Conservation (phyloP, 2,329 filamentous ascomycete species). For the Paramyrothecium roridum region DNA sequence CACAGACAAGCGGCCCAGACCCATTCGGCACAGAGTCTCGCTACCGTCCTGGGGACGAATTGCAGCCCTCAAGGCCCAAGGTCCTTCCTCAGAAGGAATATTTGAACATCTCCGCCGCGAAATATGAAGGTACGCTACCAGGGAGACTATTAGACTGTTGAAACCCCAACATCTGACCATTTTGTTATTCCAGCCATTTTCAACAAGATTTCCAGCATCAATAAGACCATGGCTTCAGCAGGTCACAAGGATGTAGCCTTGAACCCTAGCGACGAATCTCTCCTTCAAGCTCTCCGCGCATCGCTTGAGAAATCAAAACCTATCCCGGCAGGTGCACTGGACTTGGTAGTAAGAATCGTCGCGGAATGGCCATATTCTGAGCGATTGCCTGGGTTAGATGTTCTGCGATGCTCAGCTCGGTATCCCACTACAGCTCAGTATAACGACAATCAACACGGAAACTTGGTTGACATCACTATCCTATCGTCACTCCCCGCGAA, state of each 20-base stretch:
- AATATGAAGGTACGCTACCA: conserved; percentile 52
- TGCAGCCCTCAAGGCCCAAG: conserved; percentile 45
- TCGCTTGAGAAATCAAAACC: conserved; percentile 59
- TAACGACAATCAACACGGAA: conserved; percentile 47
- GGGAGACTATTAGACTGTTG: no score
- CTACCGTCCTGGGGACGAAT: conserved; percentile 64
- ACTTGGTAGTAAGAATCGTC: conserved; percentile 67
- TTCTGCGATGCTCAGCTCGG: conserved; percentile 78
- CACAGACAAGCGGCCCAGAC: conserved; percentile 55
- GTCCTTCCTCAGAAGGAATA: conserved; percentile 77
- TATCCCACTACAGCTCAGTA: conserved; percentile 64
- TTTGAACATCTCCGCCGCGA: conserved; percentile 72
- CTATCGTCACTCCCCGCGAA: conserved; percentile 40
- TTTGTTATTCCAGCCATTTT: conserved; percentile 54
- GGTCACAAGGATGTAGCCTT: conserved; percentile 73
- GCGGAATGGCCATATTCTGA: conserved; percentile 78
- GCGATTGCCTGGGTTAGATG: conserved; percentile 79
- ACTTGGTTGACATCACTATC: conserved; percentile 56
- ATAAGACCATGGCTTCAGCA: conserved; percentile 66
- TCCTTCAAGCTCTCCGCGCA: conserved; percentile 57
- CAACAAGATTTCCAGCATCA: conserved; percentile 74
- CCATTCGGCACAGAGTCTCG: conserved; percentile 75
- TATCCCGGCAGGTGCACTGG: conserved; percentile 49
- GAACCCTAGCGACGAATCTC: conserved; percentile 66
- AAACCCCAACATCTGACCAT: neutral